Conservation (phyloP, 2,329 filamentous ascomycete genomes). For the Exophiala dermatitidis region DNA sequence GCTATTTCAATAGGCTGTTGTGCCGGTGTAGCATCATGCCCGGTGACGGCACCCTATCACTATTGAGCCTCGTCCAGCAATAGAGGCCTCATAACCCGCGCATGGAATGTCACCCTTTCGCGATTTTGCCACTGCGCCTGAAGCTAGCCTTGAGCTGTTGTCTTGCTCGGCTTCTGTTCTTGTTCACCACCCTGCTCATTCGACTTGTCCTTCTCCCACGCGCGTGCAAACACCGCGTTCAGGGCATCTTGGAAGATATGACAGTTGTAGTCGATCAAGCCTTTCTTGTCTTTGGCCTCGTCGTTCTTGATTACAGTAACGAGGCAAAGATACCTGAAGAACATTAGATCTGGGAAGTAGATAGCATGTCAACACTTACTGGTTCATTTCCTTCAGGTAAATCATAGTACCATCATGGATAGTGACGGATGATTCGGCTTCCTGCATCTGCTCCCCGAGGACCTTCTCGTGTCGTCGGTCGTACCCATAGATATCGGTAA, state of each 20-base stretch:
- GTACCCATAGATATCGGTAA: constrained; percentile 88
- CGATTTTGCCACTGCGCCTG: constrained; percentile 5
- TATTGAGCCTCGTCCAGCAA: too few species aligned
- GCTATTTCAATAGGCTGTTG: too few species aligned
- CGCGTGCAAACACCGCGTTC: constrained; percentile 53
- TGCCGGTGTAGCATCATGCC: too few species aligned
- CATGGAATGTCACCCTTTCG: neutral
- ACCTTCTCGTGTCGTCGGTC: constrained; percentile 29
- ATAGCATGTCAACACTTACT: constrained; percentile 39
- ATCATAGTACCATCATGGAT: constrained; percentile 56
- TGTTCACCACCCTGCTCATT: constrained; percentile 10
- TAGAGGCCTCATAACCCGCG: neutral
- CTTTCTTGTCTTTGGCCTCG: constrained; percentile 57
- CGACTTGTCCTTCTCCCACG: constrained; percentile 38
- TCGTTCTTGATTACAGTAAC: constrained; percentile 60
- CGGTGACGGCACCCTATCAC: too few species aligned
- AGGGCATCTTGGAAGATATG: constrained; percentile 57
- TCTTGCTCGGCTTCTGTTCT: neutral
- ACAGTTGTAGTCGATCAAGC: constrained; percentile 60
- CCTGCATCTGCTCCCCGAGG: constrained; percentile 42
- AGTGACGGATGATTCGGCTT: constrained; percentile 56
- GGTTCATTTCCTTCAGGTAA: constrained; percentile 61
- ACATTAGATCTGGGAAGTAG: constrained; percentile 5
- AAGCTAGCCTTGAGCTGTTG: neutral
- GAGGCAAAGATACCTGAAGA: constrained; percentile 52